A percentile compares a stretch with the other conserved stretches of the same genome.
phyloP scores from a whole-genome alignment of 2,329 filamentous ascomycete genomes.

The Thelonectria olida region DNA sequence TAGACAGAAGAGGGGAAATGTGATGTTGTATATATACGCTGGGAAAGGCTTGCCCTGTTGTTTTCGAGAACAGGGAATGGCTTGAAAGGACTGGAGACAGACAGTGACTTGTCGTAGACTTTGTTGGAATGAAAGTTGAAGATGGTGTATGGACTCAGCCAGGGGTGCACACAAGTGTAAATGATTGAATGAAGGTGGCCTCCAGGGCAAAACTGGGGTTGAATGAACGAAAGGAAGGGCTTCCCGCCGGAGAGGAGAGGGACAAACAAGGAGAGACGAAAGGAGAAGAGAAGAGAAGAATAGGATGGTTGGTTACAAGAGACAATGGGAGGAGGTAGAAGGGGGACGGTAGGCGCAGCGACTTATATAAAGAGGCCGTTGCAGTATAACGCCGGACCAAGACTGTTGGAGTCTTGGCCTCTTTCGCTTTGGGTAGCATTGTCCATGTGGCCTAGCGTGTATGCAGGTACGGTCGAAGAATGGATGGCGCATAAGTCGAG shows the following conservation, averaged over 20 bases:
- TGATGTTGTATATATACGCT: not conserved
- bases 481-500: conserved; percentile 1
- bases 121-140: not conserved
- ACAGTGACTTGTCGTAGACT: not conserved
- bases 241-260: conserved; percentile 5
- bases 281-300: not conserved
- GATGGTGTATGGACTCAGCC: too few relatives aligned
- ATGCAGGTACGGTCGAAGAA: conserved; percentile 15
- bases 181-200: conserved; percentile 5
- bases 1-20: not conserved
- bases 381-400: not conserved
- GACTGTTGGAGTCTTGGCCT: not conserved
- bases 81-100: not conserved
- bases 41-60: not conserved
- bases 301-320: not conserved
- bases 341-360: not conserved
- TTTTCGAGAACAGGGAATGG: not conserved
- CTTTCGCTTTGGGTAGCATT: not conserved
- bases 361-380: conserved; percentile 3
- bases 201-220: conserved; percentile 9
- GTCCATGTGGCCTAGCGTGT: not conserved
- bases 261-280: not conserved
- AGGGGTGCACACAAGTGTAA: too few relatives aligned
- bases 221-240: conserved; percentile 11
- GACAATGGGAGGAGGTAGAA: not conserved